phyloP scores from a whole-genome alignment of 331 rosid species.

The Stylosanthes scabra region DNA sequence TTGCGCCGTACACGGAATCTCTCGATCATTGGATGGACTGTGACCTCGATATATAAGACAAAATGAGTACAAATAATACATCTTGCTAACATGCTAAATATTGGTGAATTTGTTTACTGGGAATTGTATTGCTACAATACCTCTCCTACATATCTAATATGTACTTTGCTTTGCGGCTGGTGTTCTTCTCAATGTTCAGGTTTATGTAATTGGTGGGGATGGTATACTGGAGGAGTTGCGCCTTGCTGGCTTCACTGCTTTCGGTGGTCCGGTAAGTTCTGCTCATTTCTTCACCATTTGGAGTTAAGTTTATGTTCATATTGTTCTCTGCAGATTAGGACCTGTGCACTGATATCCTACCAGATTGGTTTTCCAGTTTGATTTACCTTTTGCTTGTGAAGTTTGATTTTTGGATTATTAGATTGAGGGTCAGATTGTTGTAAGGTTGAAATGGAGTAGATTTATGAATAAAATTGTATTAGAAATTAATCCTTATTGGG shows the following conservation, averaged over 20 bases:
- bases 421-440: too few relatives aligned
- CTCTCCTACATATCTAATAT: not conserved
- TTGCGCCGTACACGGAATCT: too few relatives aligned
- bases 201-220: slow-evolving; percentile 87
- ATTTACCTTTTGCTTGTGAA: not conserved
- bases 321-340: not conserved
- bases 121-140: not conserved
- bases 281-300: not conserved
- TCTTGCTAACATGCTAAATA: not conserved
- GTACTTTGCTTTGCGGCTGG: not conserved
- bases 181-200: slow-evolving; percentile 54
- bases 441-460: too few relatives aligned
- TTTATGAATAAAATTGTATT: too few relatives aligned
- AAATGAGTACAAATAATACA: too few relatives aligned
- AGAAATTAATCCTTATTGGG: not conserved
- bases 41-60: too few relatives aligned
- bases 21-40: too few relatives aligned
- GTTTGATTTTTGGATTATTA: slow-evolving; percentile 20
- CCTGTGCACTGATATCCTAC: slow-evolving; percentile 9
- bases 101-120: slow-evolving; percentile 1
- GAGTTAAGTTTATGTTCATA: slow-evolving; percentile 4
- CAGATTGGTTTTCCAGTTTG: slow-evolving; percentile 5
- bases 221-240: slow-evolving; percentile 89
- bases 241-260: slow-evolving; percentile 85
- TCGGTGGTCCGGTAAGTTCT: slow-evolving; percentile 92